Percentiles rank a stretch among this genome's conserved stretches.
Evolutionary conservation across 2,329 filamentous ascomycete genomes (phyloP).

Genomic region (Neonectria neomacrospora): DNA sequence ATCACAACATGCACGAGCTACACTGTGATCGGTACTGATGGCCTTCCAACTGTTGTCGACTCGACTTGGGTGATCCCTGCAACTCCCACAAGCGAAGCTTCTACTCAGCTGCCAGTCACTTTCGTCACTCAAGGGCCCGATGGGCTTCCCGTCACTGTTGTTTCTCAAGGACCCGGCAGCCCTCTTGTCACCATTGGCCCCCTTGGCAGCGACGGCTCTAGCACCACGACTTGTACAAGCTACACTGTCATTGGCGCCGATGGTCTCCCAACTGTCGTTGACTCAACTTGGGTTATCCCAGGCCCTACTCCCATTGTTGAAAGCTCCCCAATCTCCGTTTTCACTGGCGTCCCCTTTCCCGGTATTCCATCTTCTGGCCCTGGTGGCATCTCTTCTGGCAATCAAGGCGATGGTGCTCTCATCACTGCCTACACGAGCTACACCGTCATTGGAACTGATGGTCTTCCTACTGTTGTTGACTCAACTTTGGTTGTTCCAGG

Average conservation of each 20-base stretch:
- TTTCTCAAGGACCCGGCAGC: conserved; percentile 18
- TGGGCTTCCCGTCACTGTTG: conserved; percentile 31
- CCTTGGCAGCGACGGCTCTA: neutral
- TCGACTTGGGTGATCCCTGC: conserved; percentile 38
- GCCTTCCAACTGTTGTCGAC: conserved; percentile 45
- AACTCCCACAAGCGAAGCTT: conserved; percentile 21
- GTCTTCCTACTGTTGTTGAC: conserved; percentile 46
- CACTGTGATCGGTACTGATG: conserved; percentile 44
- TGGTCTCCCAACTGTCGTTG: conserved; percentile 36
- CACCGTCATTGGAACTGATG: conserved; percentile 43
- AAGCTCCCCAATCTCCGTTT: conserved; percentile 15
- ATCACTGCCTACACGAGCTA: conserved; percentile 45
- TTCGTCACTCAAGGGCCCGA: conserved; percentile 29
- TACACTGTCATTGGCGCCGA: conserved; percentile 38
- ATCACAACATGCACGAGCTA: conserved; percentile 44
- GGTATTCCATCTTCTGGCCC: conserved; percentile 1
- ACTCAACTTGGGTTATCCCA: conserved; percentile 33
- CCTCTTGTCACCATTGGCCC: neutral
- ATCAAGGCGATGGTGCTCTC: conserved; percentile 8
- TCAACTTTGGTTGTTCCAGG: conserved; percentile 47
- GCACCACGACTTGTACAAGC: conserved; percentile 34
- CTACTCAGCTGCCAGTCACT: conserved; percentile 29
- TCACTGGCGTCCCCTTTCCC: conserved; percentile 19
- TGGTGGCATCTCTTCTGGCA: neutral
- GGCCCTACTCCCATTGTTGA: conserved; percentile 16